Conservation (phyloP, 2,329 filamentous ascomycete species). For the Neonectria hederae region DNA sequence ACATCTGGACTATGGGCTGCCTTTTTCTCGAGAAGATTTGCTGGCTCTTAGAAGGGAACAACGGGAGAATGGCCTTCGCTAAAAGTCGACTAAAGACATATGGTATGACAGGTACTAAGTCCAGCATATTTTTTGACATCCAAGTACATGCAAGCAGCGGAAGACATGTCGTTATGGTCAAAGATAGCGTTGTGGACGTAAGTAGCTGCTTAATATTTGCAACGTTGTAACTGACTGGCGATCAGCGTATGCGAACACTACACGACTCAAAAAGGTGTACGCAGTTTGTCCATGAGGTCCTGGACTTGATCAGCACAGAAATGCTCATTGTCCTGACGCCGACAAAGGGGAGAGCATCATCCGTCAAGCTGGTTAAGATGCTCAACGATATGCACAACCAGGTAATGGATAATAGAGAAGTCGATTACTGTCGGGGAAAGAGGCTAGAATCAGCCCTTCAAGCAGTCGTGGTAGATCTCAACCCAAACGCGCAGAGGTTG, state of each 20-base stretch:
- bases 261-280: constrained; percentile 3
- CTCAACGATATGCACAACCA: neutral
- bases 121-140: constrained; percentile 19
- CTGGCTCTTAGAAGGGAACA: constrained; percentile 25
- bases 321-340: neutral
- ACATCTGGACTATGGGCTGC: constrained; percentile 32
- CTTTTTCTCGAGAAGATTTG: constrained; percentile 27
- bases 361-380: neutral
- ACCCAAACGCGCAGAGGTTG: neutral
- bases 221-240: neutral
- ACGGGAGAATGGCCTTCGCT: constrained; percentile 39
- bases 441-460: neutral
- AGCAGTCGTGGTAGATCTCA: neutral
- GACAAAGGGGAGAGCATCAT: neutral
- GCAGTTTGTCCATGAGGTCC: constrained; percentile 14
- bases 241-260: constrained; percentile 3
- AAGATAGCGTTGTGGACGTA: constrained; percentile 13
- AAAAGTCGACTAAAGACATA: neutral
- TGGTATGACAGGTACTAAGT: neutral
- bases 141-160: neutral
- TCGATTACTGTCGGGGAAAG: neutral
- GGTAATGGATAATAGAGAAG: neutral
- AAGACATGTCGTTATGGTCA: neutral
- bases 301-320: constrained; percentile 6
- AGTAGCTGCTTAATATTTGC: neutral